phyloP scores from a whole-genome alignment of 352 stramenopile species.

The Globisporangium spinosum region DNA sequence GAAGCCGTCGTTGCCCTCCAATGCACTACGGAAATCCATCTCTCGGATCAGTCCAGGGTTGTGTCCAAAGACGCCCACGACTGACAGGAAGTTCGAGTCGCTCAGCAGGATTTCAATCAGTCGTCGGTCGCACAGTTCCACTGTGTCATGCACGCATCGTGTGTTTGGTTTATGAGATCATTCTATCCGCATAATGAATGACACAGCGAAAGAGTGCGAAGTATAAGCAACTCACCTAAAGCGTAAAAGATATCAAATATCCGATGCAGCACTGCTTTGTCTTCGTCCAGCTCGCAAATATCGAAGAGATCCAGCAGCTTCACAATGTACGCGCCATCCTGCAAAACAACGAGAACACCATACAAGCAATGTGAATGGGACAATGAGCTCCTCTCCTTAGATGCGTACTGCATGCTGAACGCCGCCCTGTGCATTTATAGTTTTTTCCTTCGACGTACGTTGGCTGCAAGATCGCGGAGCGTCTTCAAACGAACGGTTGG shows the following conservation, averaged over 20 bases:
- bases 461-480: constrained; percentile 39
- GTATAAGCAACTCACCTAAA: constrained; percentile 31
- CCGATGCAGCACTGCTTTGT: constrained; percentile 53
- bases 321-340: constrained; percentile 71
- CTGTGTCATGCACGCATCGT: constrained; percentile 21
- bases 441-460: constrained; percentile 27
- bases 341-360: constrained; percentile 8
- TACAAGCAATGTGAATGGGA: background rate
- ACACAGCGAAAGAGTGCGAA: too few relatives aligned
- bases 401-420: background rate
- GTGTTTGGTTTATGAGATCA: background rate
- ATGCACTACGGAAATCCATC: constrained; percentile 66
- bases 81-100: constrained; percentile 76
- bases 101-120: constrained; percentile 69
- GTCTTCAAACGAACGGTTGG: constrained; percentile 49
- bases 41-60: constrained; percentile 71
- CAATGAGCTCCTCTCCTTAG: background rate
- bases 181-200: background rate
- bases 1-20: constrained; percentile 60
- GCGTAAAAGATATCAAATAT: constrained; percentile 79
- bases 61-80: constrained; percentile 77
- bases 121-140: constrained; percentile 67
- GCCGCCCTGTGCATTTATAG: background rate
- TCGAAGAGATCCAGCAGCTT: constrained; percentile 77
- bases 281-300: constrained; percentile 59